Evolutionary conservation across 257 asterid genomes (phyloP).

Genomic region (Paraleonurus japonicus): DNA sequence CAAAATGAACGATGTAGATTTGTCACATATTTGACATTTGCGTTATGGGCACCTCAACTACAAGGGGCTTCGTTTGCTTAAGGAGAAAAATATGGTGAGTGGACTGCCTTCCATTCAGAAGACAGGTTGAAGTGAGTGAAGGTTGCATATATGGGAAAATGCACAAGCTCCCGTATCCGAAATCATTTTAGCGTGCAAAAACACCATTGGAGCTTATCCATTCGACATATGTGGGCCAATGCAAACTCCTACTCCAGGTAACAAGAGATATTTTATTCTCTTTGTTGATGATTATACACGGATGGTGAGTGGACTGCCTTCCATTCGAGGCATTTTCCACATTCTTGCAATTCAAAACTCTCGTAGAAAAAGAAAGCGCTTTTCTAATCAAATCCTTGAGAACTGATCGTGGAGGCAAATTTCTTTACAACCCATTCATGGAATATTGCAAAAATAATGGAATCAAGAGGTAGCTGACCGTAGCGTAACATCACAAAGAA

Average conservation of each 20-base stretch:
- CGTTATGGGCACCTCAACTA: background rate
- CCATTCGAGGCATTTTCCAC: background rate
- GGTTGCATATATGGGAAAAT: background rate
- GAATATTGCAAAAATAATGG: too few relatives aligned
- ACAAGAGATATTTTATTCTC: too few relatives aligned
- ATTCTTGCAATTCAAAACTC: background rate
- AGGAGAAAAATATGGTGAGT: background rate
- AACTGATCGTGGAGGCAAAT: background rate
- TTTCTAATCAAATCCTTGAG: background rate
- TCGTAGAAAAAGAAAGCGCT: background rate
- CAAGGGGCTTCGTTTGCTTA: background rate
- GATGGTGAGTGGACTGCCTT: too few relatives aligned
- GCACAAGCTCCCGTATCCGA: slow-evolving; percentile 2
- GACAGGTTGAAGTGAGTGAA: too few relatives aligned
- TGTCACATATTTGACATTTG: too few relatives aligned
- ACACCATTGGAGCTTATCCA: background rate
- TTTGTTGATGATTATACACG: background rate
- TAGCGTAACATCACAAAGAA: too few relatives aligned
- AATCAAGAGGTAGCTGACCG: too few relatives aligned
- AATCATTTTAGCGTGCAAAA: background rate
- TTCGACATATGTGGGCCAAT: background rate
- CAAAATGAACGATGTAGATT: too few relatives aligned
- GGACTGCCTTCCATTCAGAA: too few relatives aligned
- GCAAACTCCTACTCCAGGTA: background rate
- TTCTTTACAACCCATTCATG: too few relatives aligned